These are phyloP conservation scores for Plasmodium billcollinsi DNA, from an alignment of 169 alveolate species.

Conservation along the genomic window DNA sequence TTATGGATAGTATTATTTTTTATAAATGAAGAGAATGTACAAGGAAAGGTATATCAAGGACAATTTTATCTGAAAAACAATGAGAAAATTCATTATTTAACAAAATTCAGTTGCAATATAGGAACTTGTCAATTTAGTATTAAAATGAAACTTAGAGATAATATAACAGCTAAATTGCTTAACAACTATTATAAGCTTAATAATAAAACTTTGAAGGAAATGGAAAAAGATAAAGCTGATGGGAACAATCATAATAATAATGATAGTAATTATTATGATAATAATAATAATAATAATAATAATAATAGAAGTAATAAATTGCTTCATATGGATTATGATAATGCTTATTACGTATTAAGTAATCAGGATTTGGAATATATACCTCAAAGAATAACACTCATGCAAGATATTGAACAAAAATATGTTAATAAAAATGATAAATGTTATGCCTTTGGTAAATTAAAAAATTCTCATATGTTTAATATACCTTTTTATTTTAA, in stretches of 20 bases:
- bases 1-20: conserved; percentile 24
- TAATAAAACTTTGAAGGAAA: conserved; percentile 1
- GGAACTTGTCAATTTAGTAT: conserved; percentile 65
- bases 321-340: conserved; percentile 69
- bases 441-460: conserved; percentile 61
- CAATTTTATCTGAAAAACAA: conserved; percentile 46
- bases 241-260: conserved; percentile 32
- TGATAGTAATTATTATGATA: conserved; percentile 45
- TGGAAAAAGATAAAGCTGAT: background rate
- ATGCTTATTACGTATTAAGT: conserved; percentile 59
- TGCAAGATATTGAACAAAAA: conserved; percentile 59
- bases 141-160: conserved; percentile 71
- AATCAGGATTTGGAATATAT: conserved; percentile 15
- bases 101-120: conserved; percentile 68
- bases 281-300: background rate
- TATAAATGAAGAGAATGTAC: conserved; percentile 1
- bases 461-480: conserved; percentile 37
- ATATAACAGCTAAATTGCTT: conserved; percentile 29
- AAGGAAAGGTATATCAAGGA: conserved; percentile 69
- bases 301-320: conserved; percentile 12
- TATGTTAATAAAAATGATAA: conserved; percentile 57
- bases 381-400: conserved; percentile 65
- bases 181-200: conserved; percentile 40
- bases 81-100: conserved; percentile 68
- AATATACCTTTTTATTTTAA: conserved; percentile 59